Evolutionary conservation across 768 basidiomycete species (phyloP).

Genomic region (Pleurotus eryngii): DNA sequence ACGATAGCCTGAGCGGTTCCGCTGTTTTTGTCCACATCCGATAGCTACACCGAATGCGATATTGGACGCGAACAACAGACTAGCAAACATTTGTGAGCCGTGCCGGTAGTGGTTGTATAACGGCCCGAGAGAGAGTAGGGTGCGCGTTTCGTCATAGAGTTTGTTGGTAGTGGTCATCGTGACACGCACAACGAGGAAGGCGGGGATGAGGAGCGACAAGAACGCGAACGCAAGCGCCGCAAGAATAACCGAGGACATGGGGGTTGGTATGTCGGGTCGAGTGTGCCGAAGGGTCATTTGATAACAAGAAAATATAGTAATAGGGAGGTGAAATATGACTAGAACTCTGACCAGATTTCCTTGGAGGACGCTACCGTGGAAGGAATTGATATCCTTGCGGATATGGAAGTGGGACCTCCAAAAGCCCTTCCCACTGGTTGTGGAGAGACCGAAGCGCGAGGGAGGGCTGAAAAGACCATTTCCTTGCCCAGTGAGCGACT

Average conservation of each 20-base stretch:
- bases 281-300: slow-evolving; percentile 65
- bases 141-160: slow-evolving; percentile 92
- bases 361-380: slow-evolving; percentile 77
- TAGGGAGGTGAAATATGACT: slow-evolving; percentile 89
- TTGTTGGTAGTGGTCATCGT: slow-evolving; percentile 81
- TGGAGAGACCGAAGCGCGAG: slow-evolving; percentile 32
- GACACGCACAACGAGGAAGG: slow-evolving; percentile 73
- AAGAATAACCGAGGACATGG: slow-evolving; percentile 58
- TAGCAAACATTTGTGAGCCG: slow-evolving; percentile 86
- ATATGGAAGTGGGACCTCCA: slow-evolving; percentile 32
- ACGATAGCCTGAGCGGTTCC: slow-evolving; percentile 92
- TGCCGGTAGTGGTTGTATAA: slow-evolving; percentile 94
- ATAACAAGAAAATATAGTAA: slow-evolving; percentile 89
- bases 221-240: slow-evolving; percentile 79
- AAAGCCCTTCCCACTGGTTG: slow-evolving; percentile 37
- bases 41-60: slow-evolving; percentile 80
- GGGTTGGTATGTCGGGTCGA: slow-evolving; percentile 36
- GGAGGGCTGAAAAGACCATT: slow-evolving; percentile 29
- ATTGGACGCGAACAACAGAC: slow-evolving; percentile 77
- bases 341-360: slow-evolving; percentile 92
- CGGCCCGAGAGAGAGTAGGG: slow-evolving; percentile 84
- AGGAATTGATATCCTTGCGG: slow-evolving; percentile 65
- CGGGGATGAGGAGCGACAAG: slow-evolving; percentile 76
- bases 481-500: slow-evolving; percentile 40
- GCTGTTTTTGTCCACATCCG: slow-evolving; percentile 83